Evolutionary conservation across 1,284 basidiomycete species (phyloP), one percentile per base, ranked within the genome.

Genomic region (Rhodotorula mucilaginosa): DNA sequence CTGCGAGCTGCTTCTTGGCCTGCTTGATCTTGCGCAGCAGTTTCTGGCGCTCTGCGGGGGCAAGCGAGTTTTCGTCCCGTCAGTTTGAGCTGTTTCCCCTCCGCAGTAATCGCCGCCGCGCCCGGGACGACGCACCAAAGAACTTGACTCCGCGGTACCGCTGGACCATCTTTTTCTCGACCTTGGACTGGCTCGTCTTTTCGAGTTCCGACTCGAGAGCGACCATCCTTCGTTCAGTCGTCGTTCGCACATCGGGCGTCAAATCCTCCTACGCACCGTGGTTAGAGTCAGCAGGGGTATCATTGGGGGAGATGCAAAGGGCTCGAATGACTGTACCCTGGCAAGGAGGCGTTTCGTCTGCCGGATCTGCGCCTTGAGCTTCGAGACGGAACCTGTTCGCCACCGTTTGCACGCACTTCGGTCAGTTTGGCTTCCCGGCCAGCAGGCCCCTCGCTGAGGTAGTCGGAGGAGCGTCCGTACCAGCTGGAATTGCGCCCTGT

Each of bases 71-170:
- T n/a, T 8, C 15, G 19, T 5, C 23, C 19, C 7, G 51, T 31
- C 26, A 64, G 51, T 15, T 15, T 39, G 39, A 39, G 39, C 26
- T 8, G 39, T 29, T 31, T 64, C 6, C n/a, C 16, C 54, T 15
- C 7, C 54, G n/a, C n/a, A n/a, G 16, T 7, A 29, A n/a, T 56
- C 13, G 12, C 10, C 26, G 26, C 7, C 29, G 6, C 26, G 12
- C 51, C 12, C n/a, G n/a, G 12, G 26, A 48, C 8, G 19, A 54
- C 72, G 31, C 10, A 74, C 74, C 75, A 48, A 76, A 76, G 69
- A 76, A 76, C 44, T 72, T 70, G n/a, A 76, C 61, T 5, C 75
- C 75, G 8, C 73, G 69, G 61, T 76, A 76, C 48, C 67, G 64
- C 21, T 69, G 61, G 5, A 70, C 73, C 75, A 76, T 76, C 58